Evolutionary conservation across 352 stramenopile genomes (phyloP).

Genomic region (Poterioochromonas sp.): DNA sequence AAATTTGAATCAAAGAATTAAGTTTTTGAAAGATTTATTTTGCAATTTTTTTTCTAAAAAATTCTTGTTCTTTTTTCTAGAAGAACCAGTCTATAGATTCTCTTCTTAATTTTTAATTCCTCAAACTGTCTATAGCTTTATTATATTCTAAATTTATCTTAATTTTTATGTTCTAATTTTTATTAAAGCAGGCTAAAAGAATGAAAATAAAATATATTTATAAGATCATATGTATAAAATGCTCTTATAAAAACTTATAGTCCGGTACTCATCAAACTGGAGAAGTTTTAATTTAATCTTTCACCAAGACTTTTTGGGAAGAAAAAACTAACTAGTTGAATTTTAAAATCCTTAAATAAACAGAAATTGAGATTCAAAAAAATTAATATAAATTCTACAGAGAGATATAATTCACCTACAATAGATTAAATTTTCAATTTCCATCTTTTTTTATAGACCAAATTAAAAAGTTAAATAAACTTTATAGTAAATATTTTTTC

Average conservation of each 20-base stretch:
- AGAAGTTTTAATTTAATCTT: constrained; percentile 19
- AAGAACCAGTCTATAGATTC: constrained; percentile 14
- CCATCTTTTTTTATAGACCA: constrained; percentile 15
- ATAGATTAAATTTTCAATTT: constrained; percentile 19
- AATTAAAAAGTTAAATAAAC: constrained; percentile 19
- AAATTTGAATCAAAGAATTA: constrained; percentile 19
- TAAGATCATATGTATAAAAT: constrained; percentile 19
- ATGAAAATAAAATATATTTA: constrained; percentile 20
- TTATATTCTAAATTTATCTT: constrained; percentile 17
- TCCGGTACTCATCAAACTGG: constrained; percentile 10
- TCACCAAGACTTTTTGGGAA: constrained; percentile 13
- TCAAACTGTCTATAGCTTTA: constrained; percentile 15
- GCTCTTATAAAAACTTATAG: constrained; percentile 17
- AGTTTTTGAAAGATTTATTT: constrained; percentile 19
- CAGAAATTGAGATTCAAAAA: constrained; percentile 17
- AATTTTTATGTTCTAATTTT: constrained; percentile 7
- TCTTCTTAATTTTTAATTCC: constrained; percentile 18
- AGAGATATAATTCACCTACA: constrained; percentile 15
- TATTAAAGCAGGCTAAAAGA: constrained; percentile 15
- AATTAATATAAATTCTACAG: constrained; percentile 19
- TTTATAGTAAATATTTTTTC: constrained; percentile 19
- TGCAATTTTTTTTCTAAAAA: constrained; percentile 19
- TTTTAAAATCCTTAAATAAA: constrained; percentile 19
- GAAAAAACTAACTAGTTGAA: constrained; percentile 17
- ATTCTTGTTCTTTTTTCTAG: constrained; percentile 17